Conservation (phyloP, 345 rosid genomes). For the Salix koriyanagi region DNA sequence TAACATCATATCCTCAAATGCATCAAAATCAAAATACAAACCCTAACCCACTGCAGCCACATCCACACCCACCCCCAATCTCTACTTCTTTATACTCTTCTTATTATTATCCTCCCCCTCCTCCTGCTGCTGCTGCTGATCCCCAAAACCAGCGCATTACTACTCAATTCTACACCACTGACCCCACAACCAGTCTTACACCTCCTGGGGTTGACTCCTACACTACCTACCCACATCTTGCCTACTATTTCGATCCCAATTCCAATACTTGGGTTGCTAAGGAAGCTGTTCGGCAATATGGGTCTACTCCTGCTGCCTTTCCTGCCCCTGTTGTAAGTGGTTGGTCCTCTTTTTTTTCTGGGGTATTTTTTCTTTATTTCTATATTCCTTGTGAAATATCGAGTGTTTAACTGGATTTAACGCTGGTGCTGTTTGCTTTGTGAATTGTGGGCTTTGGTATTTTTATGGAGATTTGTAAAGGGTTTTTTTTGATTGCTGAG, state of each 20-base stretch:
- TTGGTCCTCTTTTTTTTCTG: slow-evolving; percentile 6
- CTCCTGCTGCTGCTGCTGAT: not conserved
- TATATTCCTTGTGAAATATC: not conserved
- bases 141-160: not conserved
- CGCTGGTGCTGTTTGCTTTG: not conserved
- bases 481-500: too few relatives aligned
- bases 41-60: not conserved
- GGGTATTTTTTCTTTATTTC: not conserved
- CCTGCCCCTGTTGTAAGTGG: slow-evolving; percentile 31
- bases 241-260: slow-evolving; percentile 18
- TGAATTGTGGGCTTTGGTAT: not conserved
- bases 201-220: slow-evolving; percentile 32
- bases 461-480: not conserved
- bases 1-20: not conserved
- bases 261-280: slow-evolving; percentile 21
- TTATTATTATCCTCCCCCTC: slow-evolving; percentile 15
- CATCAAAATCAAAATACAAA: not conserved
- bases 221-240: slow-evolving; percentile 10
- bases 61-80: not conserved
- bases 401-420: not conserved
- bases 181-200: not conserved
- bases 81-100: slow-evolving; percentile 5
- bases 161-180: slow-evolving; percentile 5
- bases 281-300: slow-evolving; percentile 22
- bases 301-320: slow-evolving; percentile 21